A percentile compares a stretch with the other conserved stretches of the same genome.
These are phyloP conservation scores for Solanum habrochaites DNA, from an alignment of 257 asterid species.

Conservation along the genomic window DNA sequence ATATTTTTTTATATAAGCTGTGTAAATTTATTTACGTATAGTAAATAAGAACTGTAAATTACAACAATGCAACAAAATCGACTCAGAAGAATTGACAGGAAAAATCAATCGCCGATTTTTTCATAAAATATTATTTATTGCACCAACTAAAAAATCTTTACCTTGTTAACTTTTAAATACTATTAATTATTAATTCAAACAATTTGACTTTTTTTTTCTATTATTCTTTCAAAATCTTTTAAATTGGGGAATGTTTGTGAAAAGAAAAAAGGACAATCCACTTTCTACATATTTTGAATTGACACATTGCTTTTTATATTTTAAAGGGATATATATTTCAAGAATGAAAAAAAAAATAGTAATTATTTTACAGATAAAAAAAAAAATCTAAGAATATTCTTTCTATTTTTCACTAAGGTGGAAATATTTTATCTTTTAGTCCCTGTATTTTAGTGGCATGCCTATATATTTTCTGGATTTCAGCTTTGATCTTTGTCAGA, in stretches of 20 bases:
- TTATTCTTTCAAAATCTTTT: neutral
- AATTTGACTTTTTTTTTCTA: neutral
- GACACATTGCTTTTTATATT: neutral
- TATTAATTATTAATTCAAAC: neutral
- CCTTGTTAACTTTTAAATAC: neutral
- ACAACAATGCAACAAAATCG: too few relatives aligned
- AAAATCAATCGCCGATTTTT: fast-evolving
- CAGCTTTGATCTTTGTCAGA: neutral
- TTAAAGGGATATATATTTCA: neutral
- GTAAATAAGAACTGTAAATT: neutral
- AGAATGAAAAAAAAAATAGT: neutral
- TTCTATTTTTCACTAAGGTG: neutral
- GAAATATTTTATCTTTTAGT: neutral
- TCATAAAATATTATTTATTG: neutral
- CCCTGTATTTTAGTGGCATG: neutral
- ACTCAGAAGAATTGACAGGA: too few relatives aligned
- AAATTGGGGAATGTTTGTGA: neutral
- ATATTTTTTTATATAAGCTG: too few relatives aligned
- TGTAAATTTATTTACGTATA: neutral
- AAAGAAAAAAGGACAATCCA: neutral
- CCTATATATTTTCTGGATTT: neutral
- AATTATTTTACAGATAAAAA: neutral
- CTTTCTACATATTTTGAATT: neutral
- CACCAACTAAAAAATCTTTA: neutral
- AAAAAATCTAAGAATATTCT: neutral